A percentile compares a stretch with the other conserved stretches of the same genome.
phyloP scores from a whole-genome alignment of 345 rosid genomes.

The Eucalyptus victrix region DNA sequence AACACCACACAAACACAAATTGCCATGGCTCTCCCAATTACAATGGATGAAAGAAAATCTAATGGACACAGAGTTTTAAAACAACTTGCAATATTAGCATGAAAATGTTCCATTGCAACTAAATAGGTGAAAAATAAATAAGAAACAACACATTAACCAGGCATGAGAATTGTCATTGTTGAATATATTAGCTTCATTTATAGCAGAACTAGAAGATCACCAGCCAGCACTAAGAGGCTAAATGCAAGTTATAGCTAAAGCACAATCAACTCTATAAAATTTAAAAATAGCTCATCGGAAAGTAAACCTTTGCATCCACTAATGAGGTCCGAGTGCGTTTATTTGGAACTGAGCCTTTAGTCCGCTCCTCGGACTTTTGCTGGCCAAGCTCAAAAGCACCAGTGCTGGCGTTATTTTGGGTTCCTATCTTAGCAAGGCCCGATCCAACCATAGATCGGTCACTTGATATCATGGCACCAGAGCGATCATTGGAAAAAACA shows the following conservation, averaged over 20 bases:
- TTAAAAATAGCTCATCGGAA: not conserved
- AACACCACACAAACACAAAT: not conserved
- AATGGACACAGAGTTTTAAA: not conserved
- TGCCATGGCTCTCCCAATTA: not conserved
- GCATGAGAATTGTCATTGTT: not conserved
- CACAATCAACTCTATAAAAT: not conserved
- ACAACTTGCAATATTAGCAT: not conserved
- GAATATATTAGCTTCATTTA: not conserved
- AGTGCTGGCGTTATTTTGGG: constrained; percentile 45
- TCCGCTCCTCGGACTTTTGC: constrained; percentile 66
- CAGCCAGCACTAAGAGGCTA: not conserved
- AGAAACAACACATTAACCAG: not conserved
- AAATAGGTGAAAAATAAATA: not conserved
- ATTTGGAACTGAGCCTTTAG: constrained; percentile 54
- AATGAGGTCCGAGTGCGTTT: constrained; percentile 92
- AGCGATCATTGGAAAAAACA: constrained; percentile 45
- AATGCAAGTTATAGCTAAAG: not conserved
- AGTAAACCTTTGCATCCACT: constrained; percentile 61
- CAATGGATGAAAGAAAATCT: not conserved
- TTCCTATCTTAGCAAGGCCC: constrained; percentile 58
- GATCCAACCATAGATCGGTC: constrained; percentile 53
- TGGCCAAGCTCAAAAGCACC: constrained; percentile 66
- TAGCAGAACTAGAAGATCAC: not conserved
- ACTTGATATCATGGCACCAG: constrained; percentile 32
- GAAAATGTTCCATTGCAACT: not conserved